Percentiles rank a stretch among this genome's conserved stretches.
phyloP scores from a whole-genome alignment of 2,329 filamentous ascomycete genomes.

The Phaeosphaeriaceae sp. region DNA sequence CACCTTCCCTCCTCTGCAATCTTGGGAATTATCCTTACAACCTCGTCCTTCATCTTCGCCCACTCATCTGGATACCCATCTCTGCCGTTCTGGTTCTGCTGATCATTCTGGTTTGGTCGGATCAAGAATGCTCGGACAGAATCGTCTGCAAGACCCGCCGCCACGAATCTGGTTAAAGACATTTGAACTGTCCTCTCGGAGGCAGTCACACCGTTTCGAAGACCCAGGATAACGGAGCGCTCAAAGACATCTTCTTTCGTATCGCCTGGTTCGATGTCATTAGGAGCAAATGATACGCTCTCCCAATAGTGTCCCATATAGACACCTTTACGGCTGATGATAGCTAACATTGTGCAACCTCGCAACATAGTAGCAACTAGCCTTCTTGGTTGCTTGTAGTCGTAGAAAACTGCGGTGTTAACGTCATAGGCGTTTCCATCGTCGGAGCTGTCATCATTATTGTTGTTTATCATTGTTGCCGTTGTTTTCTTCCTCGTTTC shows the following conservation, averaged over 20 bases:
- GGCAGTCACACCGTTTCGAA: not conserved
- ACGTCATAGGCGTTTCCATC: not conserved
- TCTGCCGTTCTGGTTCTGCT: not conserved
- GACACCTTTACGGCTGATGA: constrained; percentile 11
- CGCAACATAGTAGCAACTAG: not conserved
- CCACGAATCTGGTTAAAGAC: not conserved
- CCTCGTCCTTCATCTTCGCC: not conserved
- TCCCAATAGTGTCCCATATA: constrained; percentile 14
- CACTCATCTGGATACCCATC: not conserved
- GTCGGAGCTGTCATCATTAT: too few relatives aligned
- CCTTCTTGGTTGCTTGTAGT: constrained; percentile 3
- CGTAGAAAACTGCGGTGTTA: constrained; percentile 6
- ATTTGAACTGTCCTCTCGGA: not conserved
- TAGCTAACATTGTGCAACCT: constrained; percentile 11
- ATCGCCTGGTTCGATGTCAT: not conserved
- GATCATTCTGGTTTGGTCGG: not conserved
- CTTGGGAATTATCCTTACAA: not conserved
- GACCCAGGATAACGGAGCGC: not conserved
- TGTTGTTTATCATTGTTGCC: too few relatives aligned
- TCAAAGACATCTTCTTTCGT: not conserved
- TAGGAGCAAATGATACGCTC: constrained; percentile 1
- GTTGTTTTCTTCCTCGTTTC: not conserved
- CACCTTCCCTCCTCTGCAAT: not conserved
- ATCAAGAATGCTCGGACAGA: constrained; percentile 4
- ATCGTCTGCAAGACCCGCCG: not conserved